These are phyloP conservation scores for Suhomyces sp. DNA, from an alignment of 805 yeast genomes.

Conservation along the genomic window DNA sequence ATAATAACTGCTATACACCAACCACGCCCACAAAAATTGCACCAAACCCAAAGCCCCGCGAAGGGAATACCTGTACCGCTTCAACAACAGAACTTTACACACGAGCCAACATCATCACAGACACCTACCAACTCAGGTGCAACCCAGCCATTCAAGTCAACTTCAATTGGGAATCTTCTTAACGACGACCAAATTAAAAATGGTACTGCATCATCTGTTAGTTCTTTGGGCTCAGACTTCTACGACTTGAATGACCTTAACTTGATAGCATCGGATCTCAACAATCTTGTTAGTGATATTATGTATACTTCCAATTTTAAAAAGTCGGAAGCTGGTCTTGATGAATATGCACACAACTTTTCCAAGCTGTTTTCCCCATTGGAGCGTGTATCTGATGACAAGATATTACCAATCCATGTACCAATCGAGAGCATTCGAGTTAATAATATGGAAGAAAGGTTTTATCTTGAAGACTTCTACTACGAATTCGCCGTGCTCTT, in stretches of 20 bases:
- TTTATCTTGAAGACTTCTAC: slow-evolving; percentile 35
- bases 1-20: too few relatives aligned
- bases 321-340: neutral
- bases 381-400: neutral
- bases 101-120: too few relatives aligned
- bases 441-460: slow-evolving; percentile 24
- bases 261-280: slow-evolving; percentile 36
- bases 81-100: too few relatives aligned
- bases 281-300: slow-evolving; percentile 37
- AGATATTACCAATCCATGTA: slow-evolving; percentile 22
- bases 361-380: slow-evolving; percentile 1
- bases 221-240: too few relatives aligned
- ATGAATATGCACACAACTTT: slow-evolving; percentile 3
- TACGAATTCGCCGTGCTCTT: slow-evolving; percentile 34
- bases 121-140: too few relatives aligned
- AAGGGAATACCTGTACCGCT: too few relatives aligned
- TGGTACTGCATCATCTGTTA: too few relatives aligned
- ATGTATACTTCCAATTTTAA: slow-evolving; percentile 29
- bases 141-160: too few relatives aligned
- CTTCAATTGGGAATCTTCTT: too few relatives aligned
- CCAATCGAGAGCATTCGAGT: slow-evolving; percentile 28
- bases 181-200: too few relatives aligned
- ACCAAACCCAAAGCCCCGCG: too few relatives aligned
- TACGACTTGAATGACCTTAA: slow-evolving; percentile 30
- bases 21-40: too few relatives aligned